Evolutionary conservation across 257 asterid genomes (phyloP), one percentile per base, ranked within the genome.

Genomic region (Jacaranda mimosifolia): DNA sequence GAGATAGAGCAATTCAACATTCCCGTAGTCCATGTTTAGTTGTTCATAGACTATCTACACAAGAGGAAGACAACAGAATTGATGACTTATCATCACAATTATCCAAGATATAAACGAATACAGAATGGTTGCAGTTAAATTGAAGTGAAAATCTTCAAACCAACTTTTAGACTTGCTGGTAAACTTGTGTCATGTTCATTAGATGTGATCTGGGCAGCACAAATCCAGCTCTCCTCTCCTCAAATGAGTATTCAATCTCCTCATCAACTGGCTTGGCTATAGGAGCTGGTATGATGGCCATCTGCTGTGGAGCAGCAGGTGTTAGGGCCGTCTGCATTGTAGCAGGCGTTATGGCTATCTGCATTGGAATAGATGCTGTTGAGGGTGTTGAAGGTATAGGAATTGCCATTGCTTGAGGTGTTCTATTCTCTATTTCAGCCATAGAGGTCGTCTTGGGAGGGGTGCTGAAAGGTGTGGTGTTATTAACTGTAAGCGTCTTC

Each of bases 161-260:
- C 48, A 39, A 42, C 70, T 26, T 38, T 19, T n/a, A 15, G 26
- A 56, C 49, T 19, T 55, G 57, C 67, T 26, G 32, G 2, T 52
- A 58, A 75, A 78, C 85, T 80, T 70, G 86, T 26, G 70, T 73
- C 79, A 53, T 74, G 52, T 78, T 79, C 72, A 64, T 77, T 48
- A 74, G 63, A 72, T 83, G 84, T 76, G 91, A 55, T 65, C 82
- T 86, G 11, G 89, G 88, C 68, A 88, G 76, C 51, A 87, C 85
- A 73, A 89, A 94, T 26, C 97, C 93, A 18, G 94, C 93, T 79
- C 97, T 83, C 53, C 87, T 86, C 84, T 94, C 98, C 85, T 94
- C 98, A 1, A 92, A 94, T 0, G 97, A 92, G 82, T 92, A 94
- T 49, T 94, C 97, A 4, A 88, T 87, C 84, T 85, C 94, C 73